A percentile compares a stretch with the other conserved stretches of the same genome.
These are phyloP conservation scores for Santalum album DNA, from an alignment of 164 flowering plant species.

Conservation along the genomic window DNA sequence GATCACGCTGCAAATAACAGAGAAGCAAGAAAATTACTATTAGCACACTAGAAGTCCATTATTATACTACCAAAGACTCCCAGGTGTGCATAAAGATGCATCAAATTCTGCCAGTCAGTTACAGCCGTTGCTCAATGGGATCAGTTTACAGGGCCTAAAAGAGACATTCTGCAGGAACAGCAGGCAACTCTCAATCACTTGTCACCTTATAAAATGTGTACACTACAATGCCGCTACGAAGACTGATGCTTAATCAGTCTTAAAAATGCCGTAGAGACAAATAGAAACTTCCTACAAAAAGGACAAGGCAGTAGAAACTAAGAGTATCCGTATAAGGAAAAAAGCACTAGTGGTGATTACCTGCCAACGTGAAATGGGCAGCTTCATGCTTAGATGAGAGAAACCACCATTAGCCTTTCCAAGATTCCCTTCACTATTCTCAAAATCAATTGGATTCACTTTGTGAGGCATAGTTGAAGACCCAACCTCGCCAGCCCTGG, in stretches of 20 bases:
- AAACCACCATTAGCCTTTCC: slow-evolving; percentile 66
- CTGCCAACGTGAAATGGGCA: slow-evolving; percentile 97
- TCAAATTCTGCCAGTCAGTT: not conserved
- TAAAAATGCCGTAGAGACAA: not conserved
- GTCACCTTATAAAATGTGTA: no score
- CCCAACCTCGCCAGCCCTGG: slow-evolving; percentile 96
- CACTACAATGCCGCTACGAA: not conserved
- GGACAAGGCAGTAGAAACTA: not conserved
- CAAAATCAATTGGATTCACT: slow-evolving; percentile 98
- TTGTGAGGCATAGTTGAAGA: slow-evolving; percentile 99
- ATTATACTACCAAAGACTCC: not conserved
- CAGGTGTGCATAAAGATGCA: not conserved
- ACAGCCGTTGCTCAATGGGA: not conserved
- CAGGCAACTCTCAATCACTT: no score
- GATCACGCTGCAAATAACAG: slow-evolving; percentile 62
- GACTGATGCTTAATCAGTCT: not conserved
- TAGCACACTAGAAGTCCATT: not conserved
- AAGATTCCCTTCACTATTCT: slow-evolving; percentile 97
- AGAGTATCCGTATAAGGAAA: not conserved
- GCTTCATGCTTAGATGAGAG: slow-evolving; percentile 65
- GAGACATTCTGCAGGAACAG: no score
- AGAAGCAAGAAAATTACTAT: not conserved
- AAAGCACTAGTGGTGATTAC: slow-evolving; percentile 22
- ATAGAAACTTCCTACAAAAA: not conserved
- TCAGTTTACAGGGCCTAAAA: not conserved